Conservation (phyloP, 495 filamentous ascomycete species). For the Glarea lozoyensis region DNA sequence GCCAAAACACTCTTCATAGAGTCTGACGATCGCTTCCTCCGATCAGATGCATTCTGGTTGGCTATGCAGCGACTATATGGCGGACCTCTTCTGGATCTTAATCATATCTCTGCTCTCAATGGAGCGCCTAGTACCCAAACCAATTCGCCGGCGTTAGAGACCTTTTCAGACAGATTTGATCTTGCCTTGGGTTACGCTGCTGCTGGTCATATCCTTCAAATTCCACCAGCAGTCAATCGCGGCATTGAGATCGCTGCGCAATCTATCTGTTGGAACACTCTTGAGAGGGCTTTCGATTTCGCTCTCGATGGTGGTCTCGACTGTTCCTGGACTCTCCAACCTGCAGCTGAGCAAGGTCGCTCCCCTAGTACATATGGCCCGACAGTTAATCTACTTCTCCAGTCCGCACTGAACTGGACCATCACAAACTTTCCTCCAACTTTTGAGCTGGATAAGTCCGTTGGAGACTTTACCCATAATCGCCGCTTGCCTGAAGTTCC, state of each 20-base stretch:
- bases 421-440: slow-evolving; percentile 35
- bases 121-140: slow-evolving; percentile 10
- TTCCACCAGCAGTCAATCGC: slow-evolving; percentile 31
- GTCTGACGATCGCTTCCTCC: slow-evolving; percentile 36
- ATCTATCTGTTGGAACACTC: slow-evolving; percentile 42
- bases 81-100: slow-evolving; percentile 27
- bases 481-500: slow-evolving; percentile 27
- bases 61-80: slow-evolving; percentile 42
- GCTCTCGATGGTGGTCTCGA: slow-evolving; percentile 25
- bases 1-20: slow-evolving; percentile 31
- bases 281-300: slow-evolving; percentile 39
- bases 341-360: slow-evolving; percentile 2
- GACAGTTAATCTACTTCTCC: slow-evolving; percentile 24
- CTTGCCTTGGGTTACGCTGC: slow-evolving; percentile 44
- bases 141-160: slow-evolving; percentile 17
- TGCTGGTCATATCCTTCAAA: slow-evolving; percentile 38
- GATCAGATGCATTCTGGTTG: slow-evolving; percentile 37
- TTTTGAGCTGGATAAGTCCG: slow-evolving; percentile 38
- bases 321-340: slow-evolving; percentile 23
- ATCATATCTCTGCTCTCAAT: slow-evolving; percentile 9
- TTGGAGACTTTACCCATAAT: slow-evolving; percentile 26
- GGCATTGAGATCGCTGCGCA: slow-evolving; percentile 37
- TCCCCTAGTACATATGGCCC: slow-evolving; percentile 17
- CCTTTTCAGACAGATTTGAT: slow-evolving; percentile 30
- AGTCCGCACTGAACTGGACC: slow-evolving; percentile 33